Conservation (phyloP, 352 stramenopile species). For the Chrysophaeum taylorii region DNA sequence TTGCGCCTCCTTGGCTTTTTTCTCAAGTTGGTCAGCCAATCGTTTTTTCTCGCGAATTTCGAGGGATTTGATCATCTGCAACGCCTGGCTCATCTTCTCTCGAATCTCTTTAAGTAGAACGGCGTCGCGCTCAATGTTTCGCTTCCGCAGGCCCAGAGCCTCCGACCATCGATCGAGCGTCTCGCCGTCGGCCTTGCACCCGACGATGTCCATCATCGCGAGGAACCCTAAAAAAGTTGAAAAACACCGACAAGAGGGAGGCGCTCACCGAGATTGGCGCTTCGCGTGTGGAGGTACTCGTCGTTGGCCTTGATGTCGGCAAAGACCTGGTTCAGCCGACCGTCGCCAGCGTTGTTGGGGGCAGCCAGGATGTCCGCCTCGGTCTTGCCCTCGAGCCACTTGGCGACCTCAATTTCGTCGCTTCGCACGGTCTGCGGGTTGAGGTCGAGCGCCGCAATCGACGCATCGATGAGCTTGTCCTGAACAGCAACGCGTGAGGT, state of each 20-base stretch:
- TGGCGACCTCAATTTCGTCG: not conserved
- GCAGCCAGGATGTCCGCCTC: not conserved
- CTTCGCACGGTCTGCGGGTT: not conserved
- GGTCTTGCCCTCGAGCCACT: not conserved
- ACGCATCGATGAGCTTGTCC: conserved; percentile 8
- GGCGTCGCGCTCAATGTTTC: not conserved
- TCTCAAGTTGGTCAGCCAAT: not conserved
- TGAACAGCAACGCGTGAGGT: too few species aligned
- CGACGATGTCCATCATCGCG: conserved; percentile 1
- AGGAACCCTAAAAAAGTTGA: too few species aligned
- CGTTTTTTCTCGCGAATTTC: conserved; percentile 14
- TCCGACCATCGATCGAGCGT: not conserved
- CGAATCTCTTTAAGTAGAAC: not conserved
- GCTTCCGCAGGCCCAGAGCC: not conserved
- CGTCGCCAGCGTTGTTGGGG: not conserved
- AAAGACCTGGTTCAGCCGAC: not conserved
- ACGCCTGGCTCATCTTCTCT: not conserved
- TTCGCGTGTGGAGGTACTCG: not conserved
- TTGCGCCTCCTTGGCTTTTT: conserved; percentile 10
- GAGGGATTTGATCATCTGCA: conserved; percentile 12
- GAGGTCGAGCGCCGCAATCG: not conserved
- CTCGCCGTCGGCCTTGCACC: not conserved
- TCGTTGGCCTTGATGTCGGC: not conserved
- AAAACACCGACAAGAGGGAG: too few species aligned
- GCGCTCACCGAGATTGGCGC: not conserved